A percentile compares a stretch with the other conserved stretches of the same genome.
phyloP scores from a whole-genome alignment of 345 rosid genomes.

The Noccaea bulbosa region DNA sequence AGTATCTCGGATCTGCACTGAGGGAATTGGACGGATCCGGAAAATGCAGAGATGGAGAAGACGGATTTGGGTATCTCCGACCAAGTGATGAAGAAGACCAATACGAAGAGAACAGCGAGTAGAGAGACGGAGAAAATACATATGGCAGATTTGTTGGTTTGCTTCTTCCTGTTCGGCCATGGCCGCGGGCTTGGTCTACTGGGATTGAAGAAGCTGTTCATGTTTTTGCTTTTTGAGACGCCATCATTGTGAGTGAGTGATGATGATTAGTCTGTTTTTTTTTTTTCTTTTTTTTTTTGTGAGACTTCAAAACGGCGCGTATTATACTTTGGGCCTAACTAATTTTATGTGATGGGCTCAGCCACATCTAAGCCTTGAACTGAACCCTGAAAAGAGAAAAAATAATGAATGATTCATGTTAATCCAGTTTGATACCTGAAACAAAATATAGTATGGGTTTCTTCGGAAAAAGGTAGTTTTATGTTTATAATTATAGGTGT shows the following conservation, averaged over 20 bases:
- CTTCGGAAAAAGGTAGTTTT: too few relatives aligned
- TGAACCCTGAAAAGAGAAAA: background rate
- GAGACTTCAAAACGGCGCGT: background rate
- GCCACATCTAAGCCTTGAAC: background rate
- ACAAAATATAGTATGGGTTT: too few relatives aligned
- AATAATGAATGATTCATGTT: too few relatives aligned
- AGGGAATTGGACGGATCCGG: slow-evolving; percentile 47
- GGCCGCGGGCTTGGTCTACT: slow-evolving; percentile 40
- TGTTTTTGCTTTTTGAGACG: slow-evolving; percentile 13
- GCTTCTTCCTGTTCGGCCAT: slow-evolving; percentile 53
- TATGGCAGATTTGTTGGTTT: slow-evolving; percentile 45
- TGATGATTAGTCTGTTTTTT: too few relatives aligned
- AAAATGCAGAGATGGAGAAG: slow-evolving; percentile 47
- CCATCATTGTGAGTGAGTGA: background rate
- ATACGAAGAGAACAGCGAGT: slow-evolving; percentile 29
- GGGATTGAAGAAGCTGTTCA: slow-evolving; percentile 53
- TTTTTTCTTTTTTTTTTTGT: background rate
- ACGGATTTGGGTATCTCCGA: slow-evolving; percentile 49
- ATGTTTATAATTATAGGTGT: too few relatives aligned
- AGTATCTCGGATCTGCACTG: slow-evolving; percentile 50
- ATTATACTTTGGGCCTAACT: background rate
- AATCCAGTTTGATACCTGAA: too few relatives aligned
- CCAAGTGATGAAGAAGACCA: slow-evolving; percentile 51
- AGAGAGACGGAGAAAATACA: slow-evolving; percentile 43
- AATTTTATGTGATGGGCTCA: background rate